These are phyloP conservation scores for Penicillium coprophilum DNA, from an alignment of 495 filamentous ascomycete genomes.

Conservation along the genomic window DNA sequence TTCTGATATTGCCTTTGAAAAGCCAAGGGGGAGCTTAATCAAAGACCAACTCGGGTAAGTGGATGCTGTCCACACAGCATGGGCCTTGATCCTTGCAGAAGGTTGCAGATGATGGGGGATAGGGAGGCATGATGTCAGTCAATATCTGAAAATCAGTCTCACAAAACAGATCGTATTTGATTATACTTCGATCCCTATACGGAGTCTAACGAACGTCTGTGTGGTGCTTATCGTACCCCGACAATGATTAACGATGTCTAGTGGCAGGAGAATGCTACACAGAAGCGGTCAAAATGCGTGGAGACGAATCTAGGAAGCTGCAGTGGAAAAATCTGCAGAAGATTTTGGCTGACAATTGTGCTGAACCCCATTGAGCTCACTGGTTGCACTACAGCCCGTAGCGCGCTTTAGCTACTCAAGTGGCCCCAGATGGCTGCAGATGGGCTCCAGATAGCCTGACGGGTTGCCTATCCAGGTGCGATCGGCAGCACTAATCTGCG, in stretches of 20 bases:
- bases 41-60: background rate
- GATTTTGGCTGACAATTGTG: constrained; percentile 28
- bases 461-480: constrained; percentile 19
- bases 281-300: constrained; percentile 20
- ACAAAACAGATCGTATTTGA: background rate
- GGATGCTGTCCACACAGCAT: background rate
- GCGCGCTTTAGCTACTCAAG: constrained; percentile 14
- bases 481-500: constrained; percentile 32
- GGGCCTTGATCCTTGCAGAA: background rate
- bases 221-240: background rate
- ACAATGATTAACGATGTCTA: background rate
- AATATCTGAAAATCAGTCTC: background rate
- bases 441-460: constrained; percentile 20
- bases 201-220: background rate
- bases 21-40: background rate
- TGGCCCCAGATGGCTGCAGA: constrained; percentile 22
- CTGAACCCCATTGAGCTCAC: constrained; percentile 24
- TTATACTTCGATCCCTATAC: background rate
- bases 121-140: background rate
- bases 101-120: background rate
- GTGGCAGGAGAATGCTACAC: background rate
- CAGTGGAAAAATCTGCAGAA: constrained; percentile 15
- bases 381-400: constrained; percentile 31
- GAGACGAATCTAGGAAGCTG: constrained; percentile 10
- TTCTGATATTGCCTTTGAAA: no score